Base-by-base conservation (phyloP, 2,329 filamentous ascomycete genomes). In the Hymenoscyphus repandus region DNA sequence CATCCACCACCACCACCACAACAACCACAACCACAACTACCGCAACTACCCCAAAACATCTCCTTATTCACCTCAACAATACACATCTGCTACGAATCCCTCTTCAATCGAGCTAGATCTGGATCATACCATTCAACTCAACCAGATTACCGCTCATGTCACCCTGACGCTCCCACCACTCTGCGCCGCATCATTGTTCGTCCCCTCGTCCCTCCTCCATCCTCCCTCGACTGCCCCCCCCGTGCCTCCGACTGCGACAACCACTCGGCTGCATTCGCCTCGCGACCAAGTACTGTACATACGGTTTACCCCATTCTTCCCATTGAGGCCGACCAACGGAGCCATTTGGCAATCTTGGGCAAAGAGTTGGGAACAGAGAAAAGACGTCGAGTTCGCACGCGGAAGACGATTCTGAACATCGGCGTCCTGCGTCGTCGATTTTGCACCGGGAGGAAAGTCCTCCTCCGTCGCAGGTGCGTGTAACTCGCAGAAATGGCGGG, bases 401-500 rank as follows among this genome's bases (percentile, higher is more conserved):
- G 15, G 20, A 27, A 47, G 13, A 31, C 15, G 17, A 18, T 17
- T 18, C 15, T 39, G 32, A 6, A 34, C n/a, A 13, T 17, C 37
- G 20, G 31, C 43, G 44, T 12, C 44, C 31, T 11, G 20, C 22
- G 27, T 36, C 36, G 39, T 43, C 49, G 36, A 38, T 44, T 30
- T 43, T 43, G 42, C 44, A 48, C 34, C 39, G 34, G 38, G 46
- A 50, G 46, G 39, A 52, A 45, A 45, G 44, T 42, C 48, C 27
- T 45, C 39, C 42, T n/a, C 47, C 27, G 27, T 41, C 43, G 52
- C 53, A 52, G 57, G 54, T 61, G 58, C 55, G 58, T 56, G 58
- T 60, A 51, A 61, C 57, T 55, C 52, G 55, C 50, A 57, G 49
- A 57, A n/a, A 66, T 67, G 63, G 63, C 65, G 65, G 65, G 64